Conservation (phyloP, 805 yeast genomes). For the Yamadazyma nakazawae region DNA sequence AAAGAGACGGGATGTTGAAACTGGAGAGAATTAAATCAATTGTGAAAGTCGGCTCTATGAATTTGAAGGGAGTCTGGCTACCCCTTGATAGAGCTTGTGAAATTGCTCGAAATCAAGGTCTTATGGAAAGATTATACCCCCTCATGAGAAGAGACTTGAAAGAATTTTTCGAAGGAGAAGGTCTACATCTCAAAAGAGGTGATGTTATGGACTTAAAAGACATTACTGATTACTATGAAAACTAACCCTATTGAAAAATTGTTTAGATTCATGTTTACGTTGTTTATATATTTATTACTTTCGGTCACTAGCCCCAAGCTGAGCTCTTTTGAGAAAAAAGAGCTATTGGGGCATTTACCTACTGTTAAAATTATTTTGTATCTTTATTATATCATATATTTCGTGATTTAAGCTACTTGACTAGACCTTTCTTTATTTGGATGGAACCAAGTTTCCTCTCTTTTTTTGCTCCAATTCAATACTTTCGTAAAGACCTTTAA, state of each 20-base stretch:
- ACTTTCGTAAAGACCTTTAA: slow-evolving; percentile 75
- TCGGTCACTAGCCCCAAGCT: not conserved
- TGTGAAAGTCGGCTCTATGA: slow-evolving; percentile 37
- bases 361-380: not conserved
- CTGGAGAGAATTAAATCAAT: slow-evolving; percentile 29
- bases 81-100: slow-evolving; percentile 39
- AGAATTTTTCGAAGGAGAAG: slow-evolving; percentile 23
- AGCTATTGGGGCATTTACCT: not conserved
- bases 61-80: slow-evolving; percentile 41
- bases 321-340: not conserved
- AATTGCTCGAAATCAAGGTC: slow-evolving; percentile 39
- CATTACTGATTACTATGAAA: not conserved
- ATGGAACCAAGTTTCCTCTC: slow-evolving; percentile 57
- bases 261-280: not conserved
- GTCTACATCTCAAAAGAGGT: slow-evolving; percentile 21
- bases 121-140: slow-evolving; percentile 30
- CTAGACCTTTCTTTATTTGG: not conserved
- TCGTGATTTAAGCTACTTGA: not conserved
- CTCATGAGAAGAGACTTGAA: slow-evolving; percentile 31
- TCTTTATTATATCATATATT: not conserved
- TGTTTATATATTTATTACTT: not conserved
- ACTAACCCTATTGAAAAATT: not conserved
- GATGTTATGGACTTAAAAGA: slow-evolving; percentile 4
- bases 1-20: slow-evolving; percentile 38
- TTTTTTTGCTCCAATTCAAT: slow-evolving; percentile 71